Evolutionary conservation across 2,329 filamentous ascomycete species (phyloP), one percentile per base, ranked within the genome.

Genomic region (Penicillium sp.): DNA sequence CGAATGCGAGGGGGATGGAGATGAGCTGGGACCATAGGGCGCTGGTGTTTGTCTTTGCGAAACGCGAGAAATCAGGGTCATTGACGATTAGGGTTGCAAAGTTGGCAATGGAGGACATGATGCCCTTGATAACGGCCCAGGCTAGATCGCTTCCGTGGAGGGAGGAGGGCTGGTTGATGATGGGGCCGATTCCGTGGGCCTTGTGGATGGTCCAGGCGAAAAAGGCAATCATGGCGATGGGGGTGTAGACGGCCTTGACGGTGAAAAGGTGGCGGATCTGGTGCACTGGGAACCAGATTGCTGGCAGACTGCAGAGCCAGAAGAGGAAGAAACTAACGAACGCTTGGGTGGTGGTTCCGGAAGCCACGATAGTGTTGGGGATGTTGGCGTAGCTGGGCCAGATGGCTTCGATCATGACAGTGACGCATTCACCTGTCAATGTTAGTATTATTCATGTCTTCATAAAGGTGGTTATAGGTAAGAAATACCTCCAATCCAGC

Each of bases 81-180:
- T 95, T 83, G 62, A 81, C 77, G 63, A 96, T 94, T 33, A 96
- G 80, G 0, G 91, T 91, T 1, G 91, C 89, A 67, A 96, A 96
- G 75, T 96, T 96, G 65, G 90, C 89, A 62, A 97, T 91, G 3
- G 89, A 87, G 23, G 83, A 87, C 91, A 96, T 96, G 73, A 96
- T 86, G 38, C 90, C 90, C 60, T 86, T 87, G 59, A 97, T 82
- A 57, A 96, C 85, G 23, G 85, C 83, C 92, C 92, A 97, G 1
- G 79, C 90, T 3, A 96, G 79, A 0, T 80, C 80, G 59, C 83
- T 87, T 26, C 91, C 91, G 4, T 83, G 74, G 4, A 84, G 72
- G 3, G 76, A 83, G 47, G 83, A 81, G 0, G 81, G 77, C 67
- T 93, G 87, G 56, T 85, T 79, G 23, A 96, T 81, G 63, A 97